phyloP scores from a whole-genome alignment of 2,329 filamentous ascomycete species.

The Aspergillus sp. region DNA sequence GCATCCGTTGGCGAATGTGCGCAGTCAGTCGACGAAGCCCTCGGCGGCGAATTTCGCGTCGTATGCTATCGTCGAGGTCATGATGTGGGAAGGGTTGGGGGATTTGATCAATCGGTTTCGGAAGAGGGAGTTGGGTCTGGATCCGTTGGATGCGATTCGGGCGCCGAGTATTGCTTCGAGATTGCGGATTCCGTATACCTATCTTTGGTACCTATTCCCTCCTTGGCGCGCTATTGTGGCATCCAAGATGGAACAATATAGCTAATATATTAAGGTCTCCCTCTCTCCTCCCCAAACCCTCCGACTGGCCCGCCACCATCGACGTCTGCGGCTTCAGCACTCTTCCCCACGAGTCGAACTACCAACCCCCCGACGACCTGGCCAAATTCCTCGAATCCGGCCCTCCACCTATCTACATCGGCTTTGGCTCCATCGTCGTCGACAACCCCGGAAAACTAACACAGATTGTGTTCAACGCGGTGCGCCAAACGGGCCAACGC shows the following conservation, averaged over 20 bases:
- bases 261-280: conserved; percentile 55
- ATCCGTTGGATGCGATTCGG: conserved; percentile 76
- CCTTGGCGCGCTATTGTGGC: conserved; percentile 45
- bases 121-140: conserved; percentile 69
- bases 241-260: conserved; percentile 3
- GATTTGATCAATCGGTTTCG: conserved; percentile 90
- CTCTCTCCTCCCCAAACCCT: conserved; percentile 73
- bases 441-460: conserved; percentile 73
- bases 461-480: conserved; percentile 68
- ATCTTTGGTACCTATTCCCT: conserved; percentile 67
- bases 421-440: conserved; percentile 80
- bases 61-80: conserved; percentile 82
- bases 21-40: conserved; percentile 71
- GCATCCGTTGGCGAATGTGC: conserved; percentile 81
- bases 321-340: conserved; percentile 77
- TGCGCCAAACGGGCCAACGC: conserved; percentile 65
- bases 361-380: conserved; percentile 65
- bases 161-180: conserved; percentile 77
- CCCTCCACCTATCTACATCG: conserved; percentile 75
- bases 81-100: conserved; percentile 89
- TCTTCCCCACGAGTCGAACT: conserved; percentile 65
- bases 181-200: conserved; percentile 79
- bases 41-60: conserved; percentile 79
- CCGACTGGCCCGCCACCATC: conserved; percentile 72
- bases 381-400: conserved; percentile 66